Evolutionary conservation across 352 stramenopile genomes (phyloP).

Genomic region (Phytopythium litorale): DNA sequence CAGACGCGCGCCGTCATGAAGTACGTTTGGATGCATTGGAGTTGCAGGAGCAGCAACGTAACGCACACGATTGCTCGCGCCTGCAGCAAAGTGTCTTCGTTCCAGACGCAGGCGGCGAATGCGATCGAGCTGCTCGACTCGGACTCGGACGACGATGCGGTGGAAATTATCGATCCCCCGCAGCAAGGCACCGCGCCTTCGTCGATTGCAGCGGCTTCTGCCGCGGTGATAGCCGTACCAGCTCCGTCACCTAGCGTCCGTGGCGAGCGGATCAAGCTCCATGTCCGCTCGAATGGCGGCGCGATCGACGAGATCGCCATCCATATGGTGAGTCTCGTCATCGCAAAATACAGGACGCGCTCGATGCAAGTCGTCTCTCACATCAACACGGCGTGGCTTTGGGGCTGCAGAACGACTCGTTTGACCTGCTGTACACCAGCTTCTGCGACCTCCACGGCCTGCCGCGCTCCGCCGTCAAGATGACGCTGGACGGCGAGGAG

Average conservation of each 20-base stretch:
- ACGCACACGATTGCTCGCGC: not conserved
- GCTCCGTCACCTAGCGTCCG: constrained; percentile 10
- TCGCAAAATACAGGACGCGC: not conserved
- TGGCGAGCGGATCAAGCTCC: constrained; percentile 46
- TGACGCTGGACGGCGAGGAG: constrained; percentile 53
- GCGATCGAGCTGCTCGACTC: constrained; percentile 61
- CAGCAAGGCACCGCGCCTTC: not conserved
- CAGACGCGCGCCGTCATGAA: constrained; percentile 60
- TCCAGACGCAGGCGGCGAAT: constrained; percentile 20
- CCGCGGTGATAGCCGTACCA: constrained; percentile 1
- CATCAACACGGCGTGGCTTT: not conserved
- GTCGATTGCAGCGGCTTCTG: not conserved
- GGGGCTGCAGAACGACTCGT: constrained; percentile 48
- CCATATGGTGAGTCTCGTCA: constrained; percentile 31
- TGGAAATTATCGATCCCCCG: constrained; percentile 7
- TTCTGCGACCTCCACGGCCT: constrained; percentile 67
- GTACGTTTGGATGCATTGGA: constrained; percentile 11
- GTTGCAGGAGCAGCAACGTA: not conserved
- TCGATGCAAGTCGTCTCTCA: not conserved
- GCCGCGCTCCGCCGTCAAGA: constrained; percentile 48
- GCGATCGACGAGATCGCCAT: constrained; percentile 52
- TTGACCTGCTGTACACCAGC: constrained; percentile 53
- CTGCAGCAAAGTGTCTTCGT: constrained; percentile 22
- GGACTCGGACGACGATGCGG: constrained; percentile 35
- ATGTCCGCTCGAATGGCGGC: constrained; percentile 57